Conservation (phyloP, 164 flowering plant genomes). For the Kingdonia uniflora region DNA sequence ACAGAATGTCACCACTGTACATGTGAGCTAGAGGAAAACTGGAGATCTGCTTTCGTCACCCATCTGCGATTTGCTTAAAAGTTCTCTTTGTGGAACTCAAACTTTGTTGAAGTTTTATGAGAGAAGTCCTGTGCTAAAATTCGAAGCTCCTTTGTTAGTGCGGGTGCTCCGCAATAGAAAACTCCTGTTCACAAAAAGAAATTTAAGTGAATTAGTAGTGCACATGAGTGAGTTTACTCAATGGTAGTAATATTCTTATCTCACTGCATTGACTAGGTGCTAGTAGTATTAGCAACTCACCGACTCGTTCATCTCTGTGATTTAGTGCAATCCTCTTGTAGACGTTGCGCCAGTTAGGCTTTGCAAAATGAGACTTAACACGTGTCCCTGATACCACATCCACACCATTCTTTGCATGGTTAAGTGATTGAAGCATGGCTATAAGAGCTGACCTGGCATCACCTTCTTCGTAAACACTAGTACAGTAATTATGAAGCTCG, state of each 20-base stretch:
- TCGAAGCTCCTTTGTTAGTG: slow-evolving; percentile 29
- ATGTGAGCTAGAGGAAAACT: slow-evolving; percentile 2
- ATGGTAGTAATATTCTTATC: no score
- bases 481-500: slow-evolving; percentile 56
- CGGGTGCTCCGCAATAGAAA: slow-evolving; percentile 44
- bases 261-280: no score
- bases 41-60: no score
- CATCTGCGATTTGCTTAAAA: slow-evolving; percentile 16
- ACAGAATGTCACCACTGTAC: slow-evolving; percentile 1
- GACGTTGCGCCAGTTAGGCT: slow-evolving; percentile 48
- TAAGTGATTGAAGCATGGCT: slow-evolving; percentile 48
- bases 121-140: slow-evolving; percentile 42
- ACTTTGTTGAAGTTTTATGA: slow-evolving; percentile 36
- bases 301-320: slow-evolving; percentile 31
- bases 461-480: slow-evolving; percentile 56
- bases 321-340: slow-evolving; percentile 34
- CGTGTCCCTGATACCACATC: slow-evolving; percentile 52
- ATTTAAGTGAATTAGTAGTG: no score
- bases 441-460: slow-evolving; percentile 60
- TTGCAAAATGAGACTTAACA: slow-evolving; percentile 55
- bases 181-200: slow-evolving; percentile 25
- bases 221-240: no score
- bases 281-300: slow-evolving; percentile 17
- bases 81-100: slow-evolving; percentile 49
- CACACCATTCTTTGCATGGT: slow-evolving; percentile 48